Evolutionary conservation across 2,329 filamentous ascomycete genomes (phyloP).

Genomic region (Gnomoniopsis sp.): DNA sequence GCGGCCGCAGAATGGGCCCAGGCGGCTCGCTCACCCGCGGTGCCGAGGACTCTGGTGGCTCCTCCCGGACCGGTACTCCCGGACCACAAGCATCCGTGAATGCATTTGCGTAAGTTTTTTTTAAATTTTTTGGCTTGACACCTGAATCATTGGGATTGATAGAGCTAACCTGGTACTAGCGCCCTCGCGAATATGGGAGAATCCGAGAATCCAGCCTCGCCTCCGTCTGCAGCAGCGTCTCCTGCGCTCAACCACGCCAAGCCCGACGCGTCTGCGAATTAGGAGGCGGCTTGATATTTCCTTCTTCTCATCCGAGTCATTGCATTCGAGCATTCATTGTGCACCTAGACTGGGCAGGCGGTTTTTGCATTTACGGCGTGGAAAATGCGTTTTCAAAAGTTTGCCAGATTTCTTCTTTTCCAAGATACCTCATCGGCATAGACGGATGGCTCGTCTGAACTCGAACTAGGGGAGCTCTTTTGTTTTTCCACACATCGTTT

Average conservation of each 20-base stretch:
- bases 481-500: not conserved
- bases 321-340: slow-evolving; percentile 42
- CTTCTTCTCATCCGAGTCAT: slow-evolving; percentile 28
- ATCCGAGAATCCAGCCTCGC: slow-evolving; percentile 63
- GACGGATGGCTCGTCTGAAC: slow-evolving; percentile 36
- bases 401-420: slow-evolving; percentile 38
- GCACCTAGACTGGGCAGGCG: slow-evolving; percentile 48
- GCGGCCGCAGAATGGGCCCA: slow-evolving; percentile 76
- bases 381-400: slow-evolving; percentile 47
- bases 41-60: slow-evolving; percentile 80
- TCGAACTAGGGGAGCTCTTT: slow-evolving; percentile 25
- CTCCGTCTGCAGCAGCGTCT: slow-evolving; percentile 65
- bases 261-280: slow-evolving; percentile 45
- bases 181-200: slow-evolving; percentile 57
- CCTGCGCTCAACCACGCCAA: slow-evolving; percentile 62
- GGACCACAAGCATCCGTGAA: slow-evolving; percentile 64
- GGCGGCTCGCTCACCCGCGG: slow-evolving; percentile 69
- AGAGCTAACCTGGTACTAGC: slow-evolving; percentile 36
- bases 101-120: slow-evolving; percentile 77
- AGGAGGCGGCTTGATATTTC: slow-evolving; percentile 46
- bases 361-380: slow-evolving; percentile 46
- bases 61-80: slow-evolving; percentile 86
- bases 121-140: too few species aligned
- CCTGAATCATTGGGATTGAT: not conserved
- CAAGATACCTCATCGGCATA: slow-evolving; percentile 50